Conservation (phyloP, 768 basidiomycete species). For the Mycena epipterygia region DNA sequence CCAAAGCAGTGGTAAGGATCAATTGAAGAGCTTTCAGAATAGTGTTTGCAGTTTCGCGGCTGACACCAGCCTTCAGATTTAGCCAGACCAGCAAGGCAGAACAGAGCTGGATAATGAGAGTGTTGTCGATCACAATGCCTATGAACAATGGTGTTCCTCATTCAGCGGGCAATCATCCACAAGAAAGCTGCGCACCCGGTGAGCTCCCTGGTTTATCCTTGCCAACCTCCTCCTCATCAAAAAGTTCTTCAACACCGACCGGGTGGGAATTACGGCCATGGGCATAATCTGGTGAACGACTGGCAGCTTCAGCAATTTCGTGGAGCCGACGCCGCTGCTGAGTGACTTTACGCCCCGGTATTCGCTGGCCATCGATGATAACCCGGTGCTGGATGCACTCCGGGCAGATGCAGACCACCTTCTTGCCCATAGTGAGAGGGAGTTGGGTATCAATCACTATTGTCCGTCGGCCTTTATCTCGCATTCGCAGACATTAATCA, state of each 20-base stretch:
- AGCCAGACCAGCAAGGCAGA: no score
- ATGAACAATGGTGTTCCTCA: not conserved
- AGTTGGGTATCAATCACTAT: not conserved
- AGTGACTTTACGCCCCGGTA: not conserved
- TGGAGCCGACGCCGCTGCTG: slow-evolving; percentile 6
- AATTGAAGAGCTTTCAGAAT: slow-evolving; percentile 30
- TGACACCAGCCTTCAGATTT: no score
- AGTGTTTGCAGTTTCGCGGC: no score
- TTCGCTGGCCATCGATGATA: not conserved
- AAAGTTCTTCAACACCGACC: no score
- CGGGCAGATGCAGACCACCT: not conserved
- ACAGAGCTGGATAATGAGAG: no score
- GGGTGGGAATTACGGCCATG: not conserved
- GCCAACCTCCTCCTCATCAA: not conserved
- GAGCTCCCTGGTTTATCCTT: not conserved
- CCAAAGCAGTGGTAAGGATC: slow-evolving; percentile 17
- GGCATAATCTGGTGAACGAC: slow-evolving; percentile 1
- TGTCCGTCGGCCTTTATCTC: not conserved
- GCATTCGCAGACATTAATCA: not conserved
- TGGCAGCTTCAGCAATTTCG: slow-evolving; percentile 2
- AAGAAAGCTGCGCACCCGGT: slow-evolving; percentile 1
- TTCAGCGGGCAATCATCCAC: not conserved
- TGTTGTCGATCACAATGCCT: slow-evolving; percentile 5
- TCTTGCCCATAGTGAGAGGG: slow-evolving; percentile 18
- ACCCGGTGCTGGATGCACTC: not conserved